Evolutionary conservation across 352 stramenopile genomes (phyloP).

Genomic region (Phytophthora pistaciae): DNA sequence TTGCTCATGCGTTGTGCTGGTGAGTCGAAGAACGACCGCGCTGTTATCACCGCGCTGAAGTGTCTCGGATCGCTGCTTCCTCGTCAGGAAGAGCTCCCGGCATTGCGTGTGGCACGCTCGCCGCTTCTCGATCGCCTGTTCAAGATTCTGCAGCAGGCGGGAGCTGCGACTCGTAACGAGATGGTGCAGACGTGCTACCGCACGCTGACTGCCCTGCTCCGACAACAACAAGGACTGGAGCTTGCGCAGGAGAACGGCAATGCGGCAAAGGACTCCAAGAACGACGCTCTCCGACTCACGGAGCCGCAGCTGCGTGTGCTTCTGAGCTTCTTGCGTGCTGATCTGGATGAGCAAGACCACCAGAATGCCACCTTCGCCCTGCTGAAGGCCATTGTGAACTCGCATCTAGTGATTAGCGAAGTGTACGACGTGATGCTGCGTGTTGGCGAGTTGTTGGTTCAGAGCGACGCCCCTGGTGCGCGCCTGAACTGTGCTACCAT

Average conservation of each 20-base stretch:
- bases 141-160: conserved; percentile 91
- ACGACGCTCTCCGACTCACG: conserved; percentile 59
- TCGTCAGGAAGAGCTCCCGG: conserved; percentile 87
- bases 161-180: conserved; percentile 93
- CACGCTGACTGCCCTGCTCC: conserved; percentile 92
- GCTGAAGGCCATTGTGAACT: conserved; percentile 93
- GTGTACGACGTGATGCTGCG: conserved; percentile 97
- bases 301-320: conserved; percentile 87
- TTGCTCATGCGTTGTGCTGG: conserved; percentile 92
- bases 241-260: conserved; percentile 35
- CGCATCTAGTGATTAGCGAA: conserved; percentile 93
- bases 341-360: conserved; percentile 94
- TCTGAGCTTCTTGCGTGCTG: conserved; percentile 92
- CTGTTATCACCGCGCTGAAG: conserved; percentile 94
- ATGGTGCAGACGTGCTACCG: conserved; percentile 97
- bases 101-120: conserved; percentile 81
- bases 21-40: conserved; percentile 93
- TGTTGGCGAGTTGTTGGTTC: conserved; percentile 94
- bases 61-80: conserved; percentile 91
- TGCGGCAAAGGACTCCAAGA: conserved; percentile 40
- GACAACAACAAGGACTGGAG: conserved; percentile 50
- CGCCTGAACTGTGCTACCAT: conserved; percentile 84
- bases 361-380: conserved; percentile 96
- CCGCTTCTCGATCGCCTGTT: conserved; percentile 93
- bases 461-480: conserved; percentile 91